Conservation (phyloP, 78 protist species). For the Chrysochromulina parva region DNA sequence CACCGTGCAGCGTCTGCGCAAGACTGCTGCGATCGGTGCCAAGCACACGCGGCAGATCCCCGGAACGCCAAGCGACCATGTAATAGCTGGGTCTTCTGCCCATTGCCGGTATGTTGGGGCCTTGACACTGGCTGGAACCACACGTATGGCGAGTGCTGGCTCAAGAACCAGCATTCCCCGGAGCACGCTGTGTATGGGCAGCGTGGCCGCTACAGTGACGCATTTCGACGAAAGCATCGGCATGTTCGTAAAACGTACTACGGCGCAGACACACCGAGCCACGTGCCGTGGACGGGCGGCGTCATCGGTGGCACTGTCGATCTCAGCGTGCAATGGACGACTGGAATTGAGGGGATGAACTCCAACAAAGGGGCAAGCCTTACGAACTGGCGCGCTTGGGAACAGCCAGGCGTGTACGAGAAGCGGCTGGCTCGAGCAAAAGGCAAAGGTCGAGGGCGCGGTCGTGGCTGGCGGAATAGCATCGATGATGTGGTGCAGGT, state of each 20-base stretch:
- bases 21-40: too few species aligned
- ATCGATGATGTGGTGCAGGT: too few species aligned
- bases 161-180: background rate
- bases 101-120: background rate
- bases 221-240: background rate
- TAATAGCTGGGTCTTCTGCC: constrained; percentile 2
- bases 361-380: background rate
- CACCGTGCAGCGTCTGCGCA: background rate
- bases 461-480: too few species aligned
- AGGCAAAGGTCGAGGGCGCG: too few species aligned
- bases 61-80: background rate
- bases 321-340: background rate
- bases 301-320: background rate
- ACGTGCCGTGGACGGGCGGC: constrained; percentile 31
- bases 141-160: constrained; percentile 6
- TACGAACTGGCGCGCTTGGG: constrained; percentile 17
- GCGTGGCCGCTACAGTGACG: background rate
- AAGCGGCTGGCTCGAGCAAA: too few species aligned
- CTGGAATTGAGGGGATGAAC: background rate
- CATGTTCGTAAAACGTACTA: too few species aligned
- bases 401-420: background rate
- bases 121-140: background rate
- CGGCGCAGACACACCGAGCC: background rate
- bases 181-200: background rate
- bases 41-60: too few species aligned